Evolutionary conservation across 2,329 filamentous ascomycete species (phyloP), one percentile per base, ranked within the genome.

Genomic region (Coniella vitis): DNA sequence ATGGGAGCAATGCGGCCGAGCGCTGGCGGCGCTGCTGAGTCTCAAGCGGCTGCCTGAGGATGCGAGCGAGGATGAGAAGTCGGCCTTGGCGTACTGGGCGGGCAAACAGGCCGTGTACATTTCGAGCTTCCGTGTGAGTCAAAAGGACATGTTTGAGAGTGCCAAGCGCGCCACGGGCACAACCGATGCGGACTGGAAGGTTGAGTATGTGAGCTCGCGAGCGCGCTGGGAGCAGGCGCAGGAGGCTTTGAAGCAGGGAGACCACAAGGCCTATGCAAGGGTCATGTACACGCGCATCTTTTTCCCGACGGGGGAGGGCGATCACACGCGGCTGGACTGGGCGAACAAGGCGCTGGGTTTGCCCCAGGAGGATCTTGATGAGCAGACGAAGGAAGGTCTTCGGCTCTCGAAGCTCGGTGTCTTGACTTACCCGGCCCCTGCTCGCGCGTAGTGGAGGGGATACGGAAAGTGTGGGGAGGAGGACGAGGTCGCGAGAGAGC

Each of bases 111-210:
- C 59, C 0, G 59, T 83, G 2, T 79, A 74, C 55, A 54, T 81
- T 10, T 70, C 69, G 8, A 79, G 75, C 51, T 86, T 84, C 65
- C 61, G 65, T 4, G 55, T 80, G 51, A 78, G 64, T 49, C 83
- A 86, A 61, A 70, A 70, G 17, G 81, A 86, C 5, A 84, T 86
- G 68, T 70, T 86, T 48, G 73, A 75, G 38, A 74, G 73, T 17
- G 64, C 82, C 7, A 71, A 81, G 57, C 71, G 74, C 0, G 80
- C 80, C 3, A 75, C 75, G 0, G 72, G 72, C 0, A 78, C 74
- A 0, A 73, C 63, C 1, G 74, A 81, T 38, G 61, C 59, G 0
- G 81, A 85, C 55, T 86, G 83, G 83, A 70, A 58, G 2, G 70
- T 86, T 40, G 66, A 59, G 2, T 62, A 71, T 5, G 71, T 79